Conservation (phyloP, 176 grass and related monocot species). For the Musa troglodytarum region DNA sequence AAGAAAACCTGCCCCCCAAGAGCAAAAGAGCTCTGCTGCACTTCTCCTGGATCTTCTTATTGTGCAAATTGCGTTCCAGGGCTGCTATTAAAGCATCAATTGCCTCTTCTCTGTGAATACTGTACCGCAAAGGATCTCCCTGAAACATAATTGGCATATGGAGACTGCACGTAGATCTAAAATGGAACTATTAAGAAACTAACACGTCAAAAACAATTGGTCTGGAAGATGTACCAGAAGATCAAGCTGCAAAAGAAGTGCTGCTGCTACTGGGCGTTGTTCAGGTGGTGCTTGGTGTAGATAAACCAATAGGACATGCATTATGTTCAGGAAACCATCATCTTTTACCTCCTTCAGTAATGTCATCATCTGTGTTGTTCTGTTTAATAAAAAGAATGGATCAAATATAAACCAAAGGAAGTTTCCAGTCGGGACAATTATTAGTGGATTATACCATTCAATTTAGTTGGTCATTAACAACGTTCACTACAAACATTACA, state of each 20-base stretch:
- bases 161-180: conserved; percentile 11
- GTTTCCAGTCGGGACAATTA: neutral
- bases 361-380: conserved; percentile 56
- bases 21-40: conserved; percentile 70
- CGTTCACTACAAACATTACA: neutral
- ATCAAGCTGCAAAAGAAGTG: conserved; percentile 75
- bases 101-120: conserved; percentile 75
- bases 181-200: neutral
- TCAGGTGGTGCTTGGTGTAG: conserved; percentile 71
- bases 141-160: conserved; percentile 39
- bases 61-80: conserved; percentile 54
- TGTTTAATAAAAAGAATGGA: conserved; percentile 36
- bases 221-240: conserved; percentile 60
- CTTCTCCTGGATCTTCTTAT: conserved; percentile 65
- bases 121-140: conserved; percentile 91
- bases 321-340: conserved; percentile 64
- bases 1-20: conserved; percentile 74
- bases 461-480: neutral
- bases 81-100: conserved; percentile 55
- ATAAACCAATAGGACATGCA: conserved; percentile 91
- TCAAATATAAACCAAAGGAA: conserved; percentile 9
- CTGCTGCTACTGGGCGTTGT: conserved; percentile 75
- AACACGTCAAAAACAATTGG: conserved; percentile 10
- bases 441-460: neutral
- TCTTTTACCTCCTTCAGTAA: conserved; percentile 74